These are phyloP conservation scores for Malassezia sympodialis DNA, from an alignment of 1,284 basidiomycete species.

Conservation along the genomic window DNA sequence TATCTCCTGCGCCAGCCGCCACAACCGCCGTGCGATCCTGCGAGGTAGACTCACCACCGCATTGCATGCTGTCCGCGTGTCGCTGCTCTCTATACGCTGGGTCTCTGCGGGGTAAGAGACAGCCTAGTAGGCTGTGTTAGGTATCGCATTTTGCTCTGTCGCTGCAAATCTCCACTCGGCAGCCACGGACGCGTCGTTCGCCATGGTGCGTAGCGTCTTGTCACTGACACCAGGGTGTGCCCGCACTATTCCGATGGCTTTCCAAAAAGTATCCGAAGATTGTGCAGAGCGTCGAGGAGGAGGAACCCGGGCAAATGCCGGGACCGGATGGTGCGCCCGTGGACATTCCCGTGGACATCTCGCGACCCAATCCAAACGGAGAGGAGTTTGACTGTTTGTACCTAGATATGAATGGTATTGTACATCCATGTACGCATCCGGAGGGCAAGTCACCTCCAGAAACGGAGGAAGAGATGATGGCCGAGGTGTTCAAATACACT, in stretches of 20 bases:
- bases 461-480: slow-evolving; percentile 99
- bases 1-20: slow-evolving; percentile 1
- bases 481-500: slow-evolving; percentile 92
- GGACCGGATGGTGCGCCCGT: slow-evolving; percentile 57
- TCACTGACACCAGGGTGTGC: slow-evolving; percentile 32
- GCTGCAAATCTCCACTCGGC: not conserved
- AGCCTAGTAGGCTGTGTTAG: not conserved
- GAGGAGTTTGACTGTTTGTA: slow-evolving; percentile 93
- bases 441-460: slow-evolving; percentile 84
- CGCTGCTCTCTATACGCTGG: not conserved
- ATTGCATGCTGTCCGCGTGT: slow-evolving; percentile 1
- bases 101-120: not conserved
- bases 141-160: not conserved
- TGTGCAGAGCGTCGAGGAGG: slow-evolving; percentile 43
- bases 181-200: slow-evolving; percentile 1
- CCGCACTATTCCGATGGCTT: slow-evolving; percentile 48
- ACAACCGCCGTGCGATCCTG: not conserved
- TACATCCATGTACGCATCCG: slow-evolving; percentile 96
- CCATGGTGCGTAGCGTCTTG: slow-evolving; percentile 3
- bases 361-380: slow-evolving; percentile 83
- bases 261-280: slow-evolving; percentile 49
- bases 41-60: slow-evolving; percentile 8
- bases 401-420: slow-evolving; percentile 55
- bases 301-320: slow-evolving; percentile 33
- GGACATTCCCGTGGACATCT: slow-evolving; percentile 71